phyloP scores from a whole-genome alignment of 2,329 filamentous ascomycete species.

The Aureobasidium namibiae region DNA sequence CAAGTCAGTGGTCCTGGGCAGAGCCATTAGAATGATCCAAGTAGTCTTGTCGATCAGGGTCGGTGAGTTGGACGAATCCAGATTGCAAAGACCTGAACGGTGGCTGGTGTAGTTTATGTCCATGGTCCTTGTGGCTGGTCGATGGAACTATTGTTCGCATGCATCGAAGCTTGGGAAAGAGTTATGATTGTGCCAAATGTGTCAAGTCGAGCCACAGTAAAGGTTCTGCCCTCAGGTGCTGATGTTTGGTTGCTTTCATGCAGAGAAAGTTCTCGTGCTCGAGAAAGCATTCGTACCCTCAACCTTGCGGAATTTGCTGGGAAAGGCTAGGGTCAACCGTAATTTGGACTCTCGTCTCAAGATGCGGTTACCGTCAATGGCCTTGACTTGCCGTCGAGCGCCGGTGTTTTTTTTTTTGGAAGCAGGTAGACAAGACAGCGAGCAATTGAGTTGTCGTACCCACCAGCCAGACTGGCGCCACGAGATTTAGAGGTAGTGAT shows the following conservation, averaged over 20 bases:
- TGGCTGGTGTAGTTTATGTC: not conserved
- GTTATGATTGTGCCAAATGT: not conserved
- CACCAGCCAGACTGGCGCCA: not conserved
- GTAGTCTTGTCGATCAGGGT: not conserved
- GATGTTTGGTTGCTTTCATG: not conserved
- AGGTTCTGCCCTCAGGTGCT: not conserved
- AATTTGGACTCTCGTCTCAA: not conserved
- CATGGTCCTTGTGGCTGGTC: no score
- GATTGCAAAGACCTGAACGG: not conserved
- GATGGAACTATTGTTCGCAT: not conserved
- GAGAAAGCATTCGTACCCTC: not conserved
- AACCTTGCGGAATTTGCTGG: not conserved
- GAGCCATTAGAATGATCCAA: not conserved
- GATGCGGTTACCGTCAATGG: not conserved
- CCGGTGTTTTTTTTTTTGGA: not conserved
- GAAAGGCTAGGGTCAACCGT: not conserved
- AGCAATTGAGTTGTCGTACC: not conserved
- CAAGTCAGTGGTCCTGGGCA: not conserved
- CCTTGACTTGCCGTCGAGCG: not conserved
- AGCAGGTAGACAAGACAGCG: not conserved
- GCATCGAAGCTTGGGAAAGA: not conserved
- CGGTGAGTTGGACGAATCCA: not conserved
- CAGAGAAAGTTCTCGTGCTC: not conserved
- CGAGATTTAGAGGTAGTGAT: not conserved
- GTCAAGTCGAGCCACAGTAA: not conserved